Evolutionary conservation across 257 asterid genomes (phyloP).

Genomic region (Gentiana macrophylla): DNA sequence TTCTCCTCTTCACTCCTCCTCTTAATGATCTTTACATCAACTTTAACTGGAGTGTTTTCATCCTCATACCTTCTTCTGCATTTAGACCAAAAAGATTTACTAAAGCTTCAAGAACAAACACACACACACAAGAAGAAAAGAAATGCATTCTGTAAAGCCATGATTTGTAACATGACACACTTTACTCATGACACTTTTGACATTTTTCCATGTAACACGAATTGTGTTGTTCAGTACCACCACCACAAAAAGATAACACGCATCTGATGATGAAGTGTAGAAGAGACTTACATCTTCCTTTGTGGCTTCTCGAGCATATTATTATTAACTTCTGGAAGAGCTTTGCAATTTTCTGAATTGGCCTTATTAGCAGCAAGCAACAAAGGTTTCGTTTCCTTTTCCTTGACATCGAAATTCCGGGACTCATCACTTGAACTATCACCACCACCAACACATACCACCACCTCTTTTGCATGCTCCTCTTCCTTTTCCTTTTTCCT

Average conservation of each 20-base stretch:
- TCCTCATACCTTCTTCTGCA: conserved; percentile 62
- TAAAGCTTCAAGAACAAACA: neutral
- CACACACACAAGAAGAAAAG: neutral
- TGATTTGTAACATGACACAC: no score
- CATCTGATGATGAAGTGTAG: neutral
- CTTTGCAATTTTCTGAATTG: conserved; percentile 33
- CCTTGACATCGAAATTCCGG: conserved; percentile 22
- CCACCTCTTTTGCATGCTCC: conserved; percentile 5
- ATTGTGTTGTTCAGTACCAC: no score
- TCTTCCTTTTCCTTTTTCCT: conserved; percentile 41
- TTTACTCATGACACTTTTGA: no score
- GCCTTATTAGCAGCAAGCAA: conserved; percentile 14
- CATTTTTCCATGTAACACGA: no score
- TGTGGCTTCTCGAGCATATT: conserved; percentile 42
- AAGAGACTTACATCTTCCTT: conserved; percentile 49
- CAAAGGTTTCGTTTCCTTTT: conserved; percentile 70
- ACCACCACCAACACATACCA: neutral
- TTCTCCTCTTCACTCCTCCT: conserved; percentile 20
- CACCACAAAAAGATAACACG: no score
- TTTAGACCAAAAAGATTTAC: neutral
- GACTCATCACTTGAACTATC: conserved; percentile 7
- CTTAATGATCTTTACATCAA: conserved; percentile 46
- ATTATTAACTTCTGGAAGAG: conserved; percentile 16
- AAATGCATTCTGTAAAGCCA: no score
- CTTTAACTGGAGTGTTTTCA: conserved; percentile 65